phyloP scores from a whole-genome alignment of 257 asterid genomes.

The Striga asiatica region DNA sequence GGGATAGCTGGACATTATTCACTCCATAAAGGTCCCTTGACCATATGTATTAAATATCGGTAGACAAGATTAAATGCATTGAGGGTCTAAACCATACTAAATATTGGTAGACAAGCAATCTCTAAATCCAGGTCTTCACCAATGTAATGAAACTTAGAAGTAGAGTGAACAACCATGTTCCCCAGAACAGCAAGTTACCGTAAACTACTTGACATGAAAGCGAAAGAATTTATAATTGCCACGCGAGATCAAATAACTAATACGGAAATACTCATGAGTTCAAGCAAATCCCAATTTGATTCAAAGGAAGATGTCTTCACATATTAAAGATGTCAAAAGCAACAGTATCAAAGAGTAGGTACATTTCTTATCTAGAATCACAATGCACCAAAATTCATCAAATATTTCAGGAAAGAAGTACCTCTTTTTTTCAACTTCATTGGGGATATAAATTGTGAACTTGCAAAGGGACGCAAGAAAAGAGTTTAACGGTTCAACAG shows the following conservation, averaged over 20 bases:
- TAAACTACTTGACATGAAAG: too few species aligned
- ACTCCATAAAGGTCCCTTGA: too few species aligned
- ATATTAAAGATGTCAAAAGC: slow-evolving; percentile 1
- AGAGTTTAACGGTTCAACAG: slow-evolving; percentile 92
- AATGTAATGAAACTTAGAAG: too few species aligned
- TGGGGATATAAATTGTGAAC: slow-evolving; percentile 79
- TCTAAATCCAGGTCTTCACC: too few species aligned
- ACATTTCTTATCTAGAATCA: slow-evolving; percentile 4
- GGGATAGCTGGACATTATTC: too few species aligned
- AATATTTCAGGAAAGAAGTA: slow-evolving; percentile 22
- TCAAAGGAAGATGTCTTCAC: neutral
- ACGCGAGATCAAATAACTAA: neutral
- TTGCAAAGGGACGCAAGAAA: slow-evolving; percentile 98
- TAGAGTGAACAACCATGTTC: too few species aligned
- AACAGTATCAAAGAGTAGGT: neutral
- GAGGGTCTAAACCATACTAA: too few species aligned
- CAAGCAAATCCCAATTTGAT: neutral
- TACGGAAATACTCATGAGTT: neutral
- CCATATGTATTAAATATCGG: too few species aligned
- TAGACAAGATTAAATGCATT: too few species aligned
- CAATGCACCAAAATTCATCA: neutral
- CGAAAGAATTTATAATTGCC: too few species aligned
- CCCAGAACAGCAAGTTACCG: too few species aligned
- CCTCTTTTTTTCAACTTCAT: slow-evolving; percentile 83
- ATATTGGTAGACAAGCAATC: too few species aligned